Evolutionary conservation across 306 rosid species (phyloP).

Genomic region (Hippophae rhamnoides): DNA sequence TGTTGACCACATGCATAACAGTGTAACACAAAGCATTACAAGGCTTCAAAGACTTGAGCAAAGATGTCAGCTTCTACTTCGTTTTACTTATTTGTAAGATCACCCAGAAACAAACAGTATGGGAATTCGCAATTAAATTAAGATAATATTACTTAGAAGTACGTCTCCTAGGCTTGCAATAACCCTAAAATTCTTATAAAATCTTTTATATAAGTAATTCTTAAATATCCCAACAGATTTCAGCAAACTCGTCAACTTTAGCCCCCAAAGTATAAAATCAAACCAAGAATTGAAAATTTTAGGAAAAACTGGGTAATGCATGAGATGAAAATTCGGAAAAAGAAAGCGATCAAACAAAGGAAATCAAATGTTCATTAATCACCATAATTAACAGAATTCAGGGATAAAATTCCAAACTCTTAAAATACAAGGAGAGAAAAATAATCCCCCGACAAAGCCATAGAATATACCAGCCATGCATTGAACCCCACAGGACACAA

Average conservation of each 20-base stretch:
- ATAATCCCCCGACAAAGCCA: constrained; percentile 11
- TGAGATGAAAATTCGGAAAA: neutral
- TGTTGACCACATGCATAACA: neutral
- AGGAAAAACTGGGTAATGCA: neutral
- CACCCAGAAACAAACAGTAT: neutral
- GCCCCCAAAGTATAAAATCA: constrained; percentile 4
- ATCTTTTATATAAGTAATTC: neutral
- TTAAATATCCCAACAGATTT: neutral
- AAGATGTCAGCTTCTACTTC: neutral
- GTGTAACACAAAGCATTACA: neutral
- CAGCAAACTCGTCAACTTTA: constrained; percentile 1
- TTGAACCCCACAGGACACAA: constrained; percentile 16
- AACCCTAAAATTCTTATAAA: neutral
- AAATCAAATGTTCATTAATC: constrained; percentile 9
- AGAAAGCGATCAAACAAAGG: neutral
- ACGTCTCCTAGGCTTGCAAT: neutral
- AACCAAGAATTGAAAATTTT: neutral
- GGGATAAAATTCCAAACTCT: neutral
- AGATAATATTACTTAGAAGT: neutral
- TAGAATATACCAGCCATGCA: constrained; percentile 33
- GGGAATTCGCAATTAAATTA: neutral
- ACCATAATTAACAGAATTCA: neutral
- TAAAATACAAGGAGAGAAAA: neutral
- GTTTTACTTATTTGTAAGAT: neutral
- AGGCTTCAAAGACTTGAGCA: neutral